Conservation (phyloP, 2,329 filamentous ascomycete genomes). For the Pleurostoma richardsiae region DNA sequence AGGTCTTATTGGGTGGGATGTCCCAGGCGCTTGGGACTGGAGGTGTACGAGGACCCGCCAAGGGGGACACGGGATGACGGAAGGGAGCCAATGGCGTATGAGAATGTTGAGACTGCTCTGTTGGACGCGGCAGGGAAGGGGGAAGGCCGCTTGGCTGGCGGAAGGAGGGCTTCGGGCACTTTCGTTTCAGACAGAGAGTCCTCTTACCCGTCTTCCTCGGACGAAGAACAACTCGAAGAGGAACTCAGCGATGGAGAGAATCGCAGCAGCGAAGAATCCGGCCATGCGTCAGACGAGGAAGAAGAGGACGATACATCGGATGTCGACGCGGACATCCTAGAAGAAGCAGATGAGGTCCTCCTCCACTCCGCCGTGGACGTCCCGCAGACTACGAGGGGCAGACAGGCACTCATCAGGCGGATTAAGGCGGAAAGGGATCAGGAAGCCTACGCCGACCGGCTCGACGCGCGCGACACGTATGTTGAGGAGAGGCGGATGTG, state of each 20-base stretch:
- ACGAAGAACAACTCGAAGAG: background rate
- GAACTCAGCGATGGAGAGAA: too few relatives aligned
- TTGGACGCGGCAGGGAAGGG: too few relatives aligned
- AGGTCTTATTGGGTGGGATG: conserved; percentile 40
- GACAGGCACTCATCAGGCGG: conserved; percentile 26
- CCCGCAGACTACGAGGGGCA: conserved; percentile 28
- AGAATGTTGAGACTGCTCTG: conserved; percentile 37
- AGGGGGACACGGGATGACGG: conserved; percentile 16
- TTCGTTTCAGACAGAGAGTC: conserved; percentile 1
- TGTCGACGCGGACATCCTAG: conserved; percentile 7
- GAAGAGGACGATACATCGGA: conserved; percentile 1
- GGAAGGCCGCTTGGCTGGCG: conserved; percentile 8
- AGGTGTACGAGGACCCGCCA: conserved; percentile 33
- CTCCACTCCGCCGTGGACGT: conserved; percentile 33
- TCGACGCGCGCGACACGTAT: conserved; percentile 32
- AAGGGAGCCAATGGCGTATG: conserved; percentile 29
- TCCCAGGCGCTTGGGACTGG: conserved; percentile 43
- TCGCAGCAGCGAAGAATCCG: too few relatives aligned
- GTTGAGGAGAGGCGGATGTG: conserved; percentile 40
- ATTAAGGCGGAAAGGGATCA: conserved; percentile 35
- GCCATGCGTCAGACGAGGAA: background rate
- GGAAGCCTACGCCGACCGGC: conserved; percentile 36
- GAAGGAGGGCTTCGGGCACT: background rate
- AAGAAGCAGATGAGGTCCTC: conserved; percentile 37
- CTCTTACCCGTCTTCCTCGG: conserved; percentile 1